Base-by-base conservation (phyloP, 805 yeast species). In the Brettanomyces bruxellensis region DNA sequence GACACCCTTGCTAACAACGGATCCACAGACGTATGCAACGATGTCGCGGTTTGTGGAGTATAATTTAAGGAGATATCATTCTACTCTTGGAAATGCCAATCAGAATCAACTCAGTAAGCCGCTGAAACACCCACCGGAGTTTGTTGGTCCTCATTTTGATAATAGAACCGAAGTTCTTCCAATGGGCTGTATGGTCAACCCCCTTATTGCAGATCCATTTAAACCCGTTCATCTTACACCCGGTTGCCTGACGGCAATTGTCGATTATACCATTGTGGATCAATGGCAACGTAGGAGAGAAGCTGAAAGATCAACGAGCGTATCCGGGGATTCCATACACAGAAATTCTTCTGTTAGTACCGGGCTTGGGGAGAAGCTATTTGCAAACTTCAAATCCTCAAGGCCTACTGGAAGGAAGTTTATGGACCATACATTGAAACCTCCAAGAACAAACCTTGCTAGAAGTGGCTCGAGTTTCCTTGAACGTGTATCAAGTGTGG, bases 121-220 rank as follows among this genome's bases (percentile, higher is more conserved):
- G 4, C 52, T 71, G 18, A 49, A 55, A 1, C 46, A 61, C 6
- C 66, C 67, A 1, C 60, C 64, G 1, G 66, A 65, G 25, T 49
- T 58, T 3, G 56, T 57, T 12, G 67, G 66, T 3, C 57, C 59
- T 6, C 64, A 60, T 23, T 56, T 59, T 0, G 64, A 58, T 41
- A 62, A 61, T 1, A 64, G 59, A 43, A 52, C 64, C 0, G 72
- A 67, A 41, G 54, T 62, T 4, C 40, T 65, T 8, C 69, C 71
- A 25, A 66, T 78, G 22, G 84, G 81, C 0, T 78, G 81, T 40
- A 68, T 68, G 40, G 67, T 78, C 28, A 77, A 75, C 48, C 79
- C 83, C 0, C 58, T 78, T 45, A 49, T 61, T 38, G 72, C 79
- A 4, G 84, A 78, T 54, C 75, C 78, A 1, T 78, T 73, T 54